phyloP scores from a whole-genome alignment of 2,329 filamentous ascomycete genomes.

The Stromatinia cepivora region DNA sequence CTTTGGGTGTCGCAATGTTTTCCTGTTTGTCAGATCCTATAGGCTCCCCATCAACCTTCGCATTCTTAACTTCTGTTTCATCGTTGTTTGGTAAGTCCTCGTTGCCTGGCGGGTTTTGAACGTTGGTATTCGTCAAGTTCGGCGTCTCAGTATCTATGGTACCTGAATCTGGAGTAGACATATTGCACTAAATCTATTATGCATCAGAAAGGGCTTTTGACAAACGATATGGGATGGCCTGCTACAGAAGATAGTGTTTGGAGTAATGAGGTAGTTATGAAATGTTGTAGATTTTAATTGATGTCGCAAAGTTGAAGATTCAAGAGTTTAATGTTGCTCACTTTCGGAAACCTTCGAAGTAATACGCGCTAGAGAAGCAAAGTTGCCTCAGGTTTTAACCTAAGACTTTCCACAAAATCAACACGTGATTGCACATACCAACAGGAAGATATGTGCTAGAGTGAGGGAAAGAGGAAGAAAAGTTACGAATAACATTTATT shows the following conservation, averaged over 20 bases:
- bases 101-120: neutral
- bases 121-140: neutral
- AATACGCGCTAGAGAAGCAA: neutral
- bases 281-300: neutral
- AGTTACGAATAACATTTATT: no score
- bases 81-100: slow-evolving; percentile 4
- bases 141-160: slow-evolving; percentile 17
- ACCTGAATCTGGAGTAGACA: slow-evolving; percentile 23
- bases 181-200: slow-evolving; percentile 24
- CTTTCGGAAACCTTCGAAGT: slow-evolving; percentile 8
- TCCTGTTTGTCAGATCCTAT: neutral
- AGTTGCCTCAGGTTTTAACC: neutral
- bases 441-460: neutral
- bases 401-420: rapidly evolving
- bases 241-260: slow-evolving; percentile 12
- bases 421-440: neutral
- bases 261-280: slow-evolving; percentile 1
- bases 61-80: slow-evolving; percentile 7
- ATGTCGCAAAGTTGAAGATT: slow-evolving; percentile 11
- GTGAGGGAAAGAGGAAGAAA: neutral
- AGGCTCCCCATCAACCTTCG: neutral
- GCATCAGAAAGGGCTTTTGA: slow-evolving; percentile 23
- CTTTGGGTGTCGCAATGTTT: neutral
- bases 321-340: neutral
- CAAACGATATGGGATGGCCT: slow-evolving; percentile 22